Evolutionary conservation across 495 filamentous ascomycete species (phyloP).

Genomic region (Filosporella fistucella): DNA sequence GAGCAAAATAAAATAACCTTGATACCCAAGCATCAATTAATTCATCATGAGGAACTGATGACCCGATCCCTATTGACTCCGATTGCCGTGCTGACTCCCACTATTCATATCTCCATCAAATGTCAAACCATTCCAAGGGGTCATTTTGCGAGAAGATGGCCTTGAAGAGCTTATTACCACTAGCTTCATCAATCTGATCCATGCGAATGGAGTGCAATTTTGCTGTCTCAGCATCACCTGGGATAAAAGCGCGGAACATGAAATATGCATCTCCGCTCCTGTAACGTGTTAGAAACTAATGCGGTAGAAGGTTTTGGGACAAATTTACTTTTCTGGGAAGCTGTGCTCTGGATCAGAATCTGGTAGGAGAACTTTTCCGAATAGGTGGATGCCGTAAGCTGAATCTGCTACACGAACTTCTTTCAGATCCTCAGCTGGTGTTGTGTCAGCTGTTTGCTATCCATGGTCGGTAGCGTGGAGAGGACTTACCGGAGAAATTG

Average conservation of each 20-base stretch:
- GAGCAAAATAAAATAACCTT: too few relatives aligned
- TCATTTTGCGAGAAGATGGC: conserved; percentile 50
- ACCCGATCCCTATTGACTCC: too few relatives aligned
- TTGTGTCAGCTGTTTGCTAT: background rate
- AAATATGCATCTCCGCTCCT: conserved; percentile 28
- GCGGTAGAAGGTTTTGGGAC: too few relatives aligned
- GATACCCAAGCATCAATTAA: too few relatives aligned
- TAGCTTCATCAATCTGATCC: conserved; percentile 39
- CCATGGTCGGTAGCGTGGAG: background rate
- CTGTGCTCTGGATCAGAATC: conserved; percentile 16
- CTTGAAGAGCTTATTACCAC: conserved; percentile 40
- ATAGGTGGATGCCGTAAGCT: conserved; percentile 52
- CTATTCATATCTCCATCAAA: too few relatives aligned
- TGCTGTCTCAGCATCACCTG: conserved; percentile 36
- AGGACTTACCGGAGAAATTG: conserved; percentile 28
- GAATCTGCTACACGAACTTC: conserved; percentile 45
- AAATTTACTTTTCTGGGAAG: conserved; percentile 11
- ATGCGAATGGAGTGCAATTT: conserved; percentile 49
- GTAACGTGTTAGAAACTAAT: background rate
- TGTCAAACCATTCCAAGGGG: conserved; percentile 48
- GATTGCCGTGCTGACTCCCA: too few relatives aligned
- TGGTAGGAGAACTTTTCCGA: conserved; percentile 51
- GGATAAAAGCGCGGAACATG: conserved; percentile 47
- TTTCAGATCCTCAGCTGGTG: conserved; percentile 38
- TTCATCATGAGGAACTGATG: too few relatives aligned